Conservation (phyloP, 140 eudicot genomes). For the Anethum foeniculum region DNA sequence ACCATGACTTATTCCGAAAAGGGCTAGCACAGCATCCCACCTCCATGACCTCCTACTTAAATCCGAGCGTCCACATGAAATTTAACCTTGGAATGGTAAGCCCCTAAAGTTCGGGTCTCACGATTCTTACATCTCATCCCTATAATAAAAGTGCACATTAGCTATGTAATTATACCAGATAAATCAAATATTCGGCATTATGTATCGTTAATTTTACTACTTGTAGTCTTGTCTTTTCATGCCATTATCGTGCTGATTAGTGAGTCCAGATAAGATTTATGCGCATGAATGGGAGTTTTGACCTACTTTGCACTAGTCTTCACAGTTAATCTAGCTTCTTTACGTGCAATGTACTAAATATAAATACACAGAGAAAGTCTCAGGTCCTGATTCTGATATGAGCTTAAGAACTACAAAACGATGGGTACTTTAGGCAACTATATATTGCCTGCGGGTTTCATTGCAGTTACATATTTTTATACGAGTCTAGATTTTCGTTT, state of each 20-base stretch:
- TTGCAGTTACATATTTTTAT: no score
- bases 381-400: not conserved
- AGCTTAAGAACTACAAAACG: no score
- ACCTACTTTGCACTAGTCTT: not conserved
- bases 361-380: not conserved
- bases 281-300: not conserved
- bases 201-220: conserved; percentile 6
- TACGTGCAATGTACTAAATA: not conserved
- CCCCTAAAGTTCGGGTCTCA: no score
- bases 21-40: no score
- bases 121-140: no score
- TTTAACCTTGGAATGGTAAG: no score
- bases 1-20: no score
- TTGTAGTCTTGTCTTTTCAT: not conserved
- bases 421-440: no score
- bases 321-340: not conserved
- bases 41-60: no score
- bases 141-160: not conserved
- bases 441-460: no score
- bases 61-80: no score
- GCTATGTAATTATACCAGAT: not conserved
- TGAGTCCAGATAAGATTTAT: not conserved
- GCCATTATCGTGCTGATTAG: not conserved
- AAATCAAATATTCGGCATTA: not conserved
- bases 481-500: no score